Evolutionary conservation across 352 stramenopile species (phyloP).

Genomic region (Globisporangium nagaii): DNA sequence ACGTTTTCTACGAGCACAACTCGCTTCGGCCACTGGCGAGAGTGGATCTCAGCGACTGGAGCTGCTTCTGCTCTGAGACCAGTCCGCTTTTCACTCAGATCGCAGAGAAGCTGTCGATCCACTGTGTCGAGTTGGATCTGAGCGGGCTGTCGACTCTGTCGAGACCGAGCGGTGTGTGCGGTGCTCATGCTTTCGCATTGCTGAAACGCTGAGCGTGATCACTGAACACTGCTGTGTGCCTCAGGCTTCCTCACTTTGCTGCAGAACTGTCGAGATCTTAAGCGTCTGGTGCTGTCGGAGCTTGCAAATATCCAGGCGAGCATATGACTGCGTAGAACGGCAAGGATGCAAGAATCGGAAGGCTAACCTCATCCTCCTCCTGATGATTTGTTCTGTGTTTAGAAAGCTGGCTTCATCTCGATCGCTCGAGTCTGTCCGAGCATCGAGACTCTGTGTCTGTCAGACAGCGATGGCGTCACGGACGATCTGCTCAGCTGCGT

Average conservation of each 20-base stretch:
- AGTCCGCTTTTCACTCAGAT: conserved; percentile 31
- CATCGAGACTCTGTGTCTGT: conserved; percentile 30
- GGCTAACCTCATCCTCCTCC: too few species aligned
- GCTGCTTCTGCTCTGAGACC: conserved; percentile 22
- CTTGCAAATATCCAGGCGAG: conserved; percentile 32
- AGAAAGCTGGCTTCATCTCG: conserved; percentile 47
- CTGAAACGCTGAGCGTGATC: too few species aligned
- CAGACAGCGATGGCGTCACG: conserved; percentile 41
- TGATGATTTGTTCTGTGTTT: not conserved
- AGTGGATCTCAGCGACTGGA: conserved; percentile 55
- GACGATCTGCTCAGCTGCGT: conserved; percentile 43
- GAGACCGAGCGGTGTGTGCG: conserved; percentile 23
- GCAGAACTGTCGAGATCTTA: conserved; percentile 27
- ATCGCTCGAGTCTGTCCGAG: conserved; percentile 20
- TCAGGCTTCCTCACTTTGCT: conserved; percentile 36
- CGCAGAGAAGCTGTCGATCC: conserved; percentile 27
- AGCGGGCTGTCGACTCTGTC: conserved; percentile 25
- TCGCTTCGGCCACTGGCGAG: conserved; percentile 29
- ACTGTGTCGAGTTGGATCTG: conserved; percentile 43
- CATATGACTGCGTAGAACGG: conserved; percentile 4
- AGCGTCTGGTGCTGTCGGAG: conserved; percentile 31
- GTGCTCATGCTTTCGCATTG: not conserved
- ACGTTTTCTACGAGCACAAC: conserved; percentile 54
- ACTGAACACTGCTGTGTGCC: not conserved
- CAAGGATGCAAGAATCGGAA: too few species aligned